phyloP scores from a whole-genome alignment of 331 rosid species.

The Spiraea crenata region DNA sequence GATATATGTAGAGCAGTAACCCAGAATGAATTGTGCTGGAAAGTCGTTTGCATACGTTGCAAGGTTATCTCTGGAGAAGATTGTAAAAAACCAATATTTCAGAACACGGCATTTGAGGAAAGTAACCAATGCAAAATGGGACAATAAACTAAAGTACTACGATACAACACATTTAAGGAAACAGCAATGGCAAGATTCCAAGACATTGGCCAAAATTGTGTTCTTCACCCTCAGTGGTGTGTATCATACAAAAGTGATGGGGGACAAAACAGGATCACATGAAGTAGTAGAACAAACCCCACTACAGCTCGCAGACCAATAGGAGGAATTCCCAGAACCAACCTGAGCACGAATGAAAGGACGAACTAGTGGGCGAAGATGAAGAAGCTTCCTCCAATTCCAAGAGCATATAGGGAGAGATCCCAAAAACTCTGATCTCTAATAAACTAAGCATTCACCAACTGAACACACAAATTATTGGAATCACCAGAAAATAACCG shows the following conservation, averaged over 20 bases:
- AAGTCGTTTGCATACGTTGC: conserved; percentile 60
- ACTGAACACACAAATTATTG: no score
- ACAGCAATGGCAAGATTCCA: background rate
- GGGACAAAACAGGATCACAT: no score
- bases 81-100: background rate
- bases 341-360: no score
- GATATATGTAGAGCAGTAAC: conserved; percentile 92
- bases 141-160: background rate
- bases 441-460: no score
- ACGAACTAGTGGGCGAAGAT: no score
- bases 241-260: background rate
- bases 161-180: background rate
- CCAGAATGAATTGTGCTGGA: conserved; percentile 81
- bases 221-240: background rate
- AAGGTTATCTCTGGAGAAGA: conserved; percentile 59
- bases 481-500: no score
- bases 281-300: no score
- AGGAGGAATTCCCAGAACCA: no score
- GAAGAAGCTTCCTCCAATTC: no score
- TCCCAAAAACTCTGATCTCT: no score
- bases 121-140: background rate
- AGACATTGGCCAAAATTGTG: background rate
- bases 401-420: no score
- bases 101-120: background rate
- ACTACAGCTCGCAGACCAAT: no score